phyloP scores from a whole-genome alignment of 495 filamentous ascomycete species.

The Cercophora samala region DNA sequence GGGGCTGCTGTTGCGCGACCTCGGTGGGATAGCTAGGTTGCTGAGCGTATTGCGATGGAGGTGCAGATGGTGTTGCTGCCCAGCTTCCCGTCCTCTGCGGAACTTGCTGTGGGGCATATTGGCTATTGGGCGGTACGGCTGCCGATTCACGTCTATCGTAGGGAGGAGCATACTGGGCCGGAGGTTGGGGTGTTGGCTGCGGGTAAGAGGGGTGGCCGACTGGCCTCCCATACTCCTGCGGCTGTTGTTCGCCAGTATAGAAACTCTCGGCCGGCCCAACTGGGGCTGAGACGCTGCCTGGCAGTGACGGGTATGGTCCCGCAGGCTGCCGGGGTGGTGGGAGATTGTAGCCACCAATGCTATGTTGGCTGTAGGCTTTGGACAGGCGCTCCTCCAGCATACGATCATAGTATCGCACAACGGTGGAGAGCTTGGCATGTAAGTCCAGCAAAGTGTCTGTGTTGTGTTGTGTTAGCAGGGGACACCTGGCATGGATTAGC shows the following conservation, averaged over 20 bases:
- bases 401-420: constrained; percentile 96
- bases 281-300: constrained; percentile 46
- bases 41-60: constrained; percentile 33
- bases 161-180: constrained; percentile 30
- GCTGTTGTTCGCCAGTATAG: constrained; percentile 64
- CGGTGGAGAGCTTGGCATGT: constrained; percentile 91
- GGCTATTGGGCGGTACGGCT: constrained; percentile 30
- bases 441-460: constrained; percentile 82
- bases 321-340: constrained; percentile 53
- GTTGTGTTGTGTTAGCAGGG: constrained; percentile 29
- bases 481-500: neutral
- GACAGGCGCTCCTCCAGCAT: constrained; percentile 96
- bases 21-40: constrained; percentile 36
- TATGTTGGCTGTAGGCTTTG: constrained; percentile 84
- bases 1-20: constrained; percentile 31
- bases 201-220: constrained; percentile 38
- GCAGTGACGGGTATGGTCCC: constrained; percentile 65
- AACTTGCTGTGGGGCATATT: constrained; percentile 49
- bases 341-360: constrained; percentile 52
- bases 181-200: constrained; percentile 32
- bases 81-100: constrained; percentile 47
- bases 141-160: constrained; percentile 44
- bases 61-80: constrained; percentile 36
- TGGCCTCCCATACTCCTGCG: constrained; percentile 50
- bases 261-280: constrained; percentile 68